phyloP scores from a whole-genome alignment of 345 rosid genomes.

The Limnanthes douglasii region DNA sequence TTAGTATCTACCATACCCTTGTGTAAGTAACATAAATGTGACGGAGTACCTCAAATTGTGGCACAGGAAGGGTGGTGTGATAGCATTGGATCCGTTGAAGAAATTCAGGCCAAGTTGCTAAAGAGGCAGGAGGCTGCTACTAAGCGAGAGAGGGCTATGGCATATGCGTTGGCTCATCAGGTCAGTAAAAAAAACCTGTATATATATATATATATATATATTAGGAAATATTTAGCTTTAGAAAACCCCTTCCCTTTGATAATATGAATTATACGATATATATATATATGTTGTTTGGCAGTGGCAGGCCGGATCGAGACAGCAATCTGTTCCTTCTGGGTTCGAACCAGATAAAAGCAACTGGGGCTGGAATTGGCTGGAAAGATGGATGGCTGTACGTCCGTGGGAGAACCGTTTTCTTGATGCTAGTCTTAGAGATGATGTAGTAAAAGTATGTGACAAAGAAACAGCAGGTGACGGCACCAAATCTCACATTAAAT shows the following conservation, averaged over 20 bases:
- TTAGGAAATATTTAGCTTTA: too few species aligned
- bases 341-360: slow-evolving; percentile 92
- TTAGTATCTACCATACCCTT: too few species aligned
- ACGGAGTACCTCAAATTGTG: too few species aligned
- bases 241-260: too few species aligned
- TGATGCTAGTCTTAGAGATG: slow-evolving; percentile 74
- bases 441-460: slow-evolving; percentile 44
- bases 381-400: slow-evolving; percentile 99
- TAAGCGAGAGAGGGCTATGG: slow-evolving; percentile 99
- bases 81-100: slow-evolving; percentile 86
- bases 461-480: slow-evolving; percentile 25
- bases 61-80: slow-evolving; percentile 99
- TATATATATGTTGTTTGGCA: slow-evolving; percentile 15
- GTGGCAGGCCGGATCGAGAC: slow-evolving; percentile 98
- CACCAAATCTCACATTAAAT: slow-evolving; percentile 35
- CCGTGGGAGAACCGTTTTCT: slow-evolving; percentile 99
- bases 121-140: slow-evolving; percentile 99
- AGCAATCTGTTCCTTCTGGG: slow-evolving; percentile 37
- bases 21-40: too few species aligned
- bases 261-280: too few species aligned
- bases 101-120: slow-evolving; percentile 82
- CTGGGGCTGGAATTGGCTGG: slow-evolving; percentile 99
- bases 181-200: too few species aligned
- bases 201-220: too few species aligned
- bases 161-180: slow-evolving; percentile 97